Conservation (phyloP, 371 early-diverging fungal genomes). For the Antonospora locustae region DNA sequence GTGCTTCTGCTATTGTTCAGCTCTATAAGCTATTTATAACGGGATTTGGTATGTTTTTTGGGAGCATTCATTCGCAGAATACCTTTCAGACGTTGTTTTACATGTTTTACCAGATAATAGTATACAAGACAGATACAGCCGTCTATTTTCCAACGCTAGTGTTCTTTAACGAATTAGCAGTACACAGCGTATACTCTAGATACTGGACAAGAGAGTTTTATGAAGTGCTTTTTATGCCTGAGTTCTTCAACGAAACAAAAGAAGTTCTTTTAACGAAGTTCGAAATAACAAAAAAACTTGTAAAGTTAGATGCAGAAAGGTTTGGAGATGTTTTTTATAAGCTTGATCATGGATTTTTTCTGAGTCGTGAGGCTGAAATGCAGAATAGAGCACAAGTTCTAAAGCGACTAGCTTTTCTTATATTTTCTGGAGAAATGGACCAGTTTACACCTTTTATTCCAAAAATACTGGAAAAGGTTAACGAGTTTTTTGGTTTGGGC, state of each 20-base stretch:
- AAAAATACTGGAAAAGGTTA: constrained; percentile 28
- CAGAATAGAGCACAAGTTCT: constrained; percentile 22
- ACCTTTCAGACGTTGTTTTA: background rate
- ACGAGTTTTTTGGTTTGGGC: constrained; percentile 1
- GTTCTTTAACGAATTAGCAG: background rate
- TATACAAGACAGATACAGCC: background rate
- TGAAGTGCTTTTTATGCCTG: constrained; percentile 24
- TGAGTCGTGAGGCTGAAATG: constrained; percentile 35
- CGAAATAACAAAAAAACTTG: constrained; percentile 21
- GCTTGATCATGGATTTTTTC: constrained; percentile 34
- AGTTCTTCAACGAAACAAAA: constrained; percentile 40
- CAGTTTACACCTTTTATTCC: constrained; percentile 21
- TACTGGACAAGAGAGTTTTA: constrained; percentile 33
- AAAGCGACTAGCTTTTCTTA: constrained; percentile 38
- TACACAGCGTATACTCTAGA: too few species aligned
- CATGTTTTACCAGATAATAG: background rate
- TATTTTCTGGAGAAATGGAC: constrained; percentile 28
- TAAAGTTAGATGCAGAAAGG: constrained; percentile 21
- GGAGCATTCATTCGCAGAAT: background rate
- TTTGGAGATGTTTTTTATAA: constrained; percentile 30
- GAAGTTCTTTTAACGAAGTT: constrained; percentile 26
- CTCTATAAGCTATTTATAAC: constrained; percentile 1
- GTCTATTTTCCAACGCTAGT: background rate
- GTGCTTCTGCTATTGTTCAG: background rate
- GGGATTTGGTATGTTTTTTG: background rate